These are phyloP conservation scores for Paralagenidium karlingii DNA, from an alignment of 352 stramenopile genomes.

Conservation along the genomic window DNA sequence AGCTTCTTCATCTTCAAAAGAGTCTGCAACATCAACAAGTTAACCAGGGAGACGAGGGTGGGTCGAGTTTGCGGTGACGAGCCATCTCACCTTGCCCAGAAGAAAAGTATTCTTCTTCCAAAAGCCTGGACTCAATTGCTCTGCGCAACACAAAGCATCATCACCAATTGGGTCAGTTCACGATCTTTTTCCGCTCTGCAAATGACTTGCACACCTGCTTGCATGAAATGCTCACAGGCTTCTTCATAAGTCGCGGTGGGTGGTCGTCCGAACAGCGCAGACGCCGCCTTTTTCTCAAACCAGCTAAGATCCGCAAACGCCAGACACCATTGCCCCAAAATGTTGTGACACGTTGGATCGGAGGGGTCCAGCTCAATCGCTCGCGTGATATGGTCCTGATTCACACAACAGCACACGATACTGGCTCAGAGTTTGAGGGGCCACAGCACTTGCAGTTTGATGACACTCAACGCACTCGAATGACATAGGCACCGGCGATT, in stretches of 20 bases:
- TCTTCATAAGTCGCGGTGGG: conserved; percentile 54
- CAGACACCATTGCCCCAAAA: conserved; percentile 63
- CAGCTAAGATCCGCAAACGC: conserved; percentile 69
- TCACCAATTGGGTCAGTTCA: background rate
- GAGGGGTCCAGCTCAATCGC: conserved; percentile 57
- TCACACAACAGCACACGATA: background rate
- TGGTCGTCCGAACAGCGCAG: conserved; percentile 50
- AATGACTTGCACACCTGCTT: conserved; percentile 17
- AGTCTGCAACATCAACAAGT: conserved; percentile 13
- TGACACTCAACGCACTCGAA: conserved; percentile 18
- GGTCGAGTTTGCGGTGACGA: background rate
- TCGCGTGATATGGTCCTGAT: conserved; percentile 42
- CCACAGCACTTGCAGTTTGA: background rate
- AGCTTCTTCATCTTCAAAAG: conserved; percentile 52
- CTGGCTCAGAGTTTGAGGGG: too few species aligned
- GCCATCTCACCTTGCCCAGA: conserved; percentile 23
- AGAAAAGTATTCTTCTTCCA: conserved; percentile 75
- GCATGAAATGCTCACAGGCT: conserved; percentile 29
- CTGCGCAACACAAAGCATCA: conserved; percentile 10
- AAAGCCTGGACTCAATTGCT: conserved; percentile 43
- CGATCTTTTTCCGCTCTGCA: background rate
- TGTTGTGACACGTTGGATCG: conserved; percentile 49
- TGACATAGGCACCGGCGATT: conserved; percentile 49
- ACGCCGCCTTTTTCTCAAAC: conserved; percentile 54
- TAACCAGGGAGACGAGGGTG: background rate